Evolutionary conservation across 2,329 filamentous ascomycete genomes (phyloP).

Genomic region (Monilinia aucupariae): DNA sequence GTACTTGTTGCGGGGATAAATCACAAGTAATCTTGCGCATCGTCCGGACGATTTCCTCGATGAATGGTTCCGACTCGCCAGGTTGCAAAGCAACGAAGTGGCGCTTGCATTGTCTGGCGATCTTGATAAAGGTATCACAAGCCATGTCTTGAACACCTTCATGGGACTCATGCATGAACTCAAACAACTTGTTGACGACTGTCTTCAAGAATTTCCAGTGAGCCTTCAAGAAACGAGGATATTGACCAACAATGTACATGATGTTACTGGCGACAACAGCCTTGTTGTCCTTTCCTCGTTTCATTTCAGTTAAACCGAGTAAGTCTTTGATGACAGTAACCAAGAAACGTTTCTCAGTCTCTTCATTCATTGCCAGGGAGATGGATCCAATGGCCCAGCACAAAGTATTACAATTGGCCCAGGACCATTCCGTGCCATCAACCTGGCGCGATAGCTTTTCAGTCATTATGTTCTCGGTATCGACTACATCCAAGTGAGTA

Average conservation of each 20-base stretch:
- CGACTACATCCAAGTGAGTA: slow-evolving; percentile 93
- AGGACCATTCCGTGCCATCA: slow-evolving; percentile 94
- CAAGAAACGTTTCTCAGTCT: slow-evolving; percentile 96
- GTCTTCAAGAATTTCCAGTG: slow-evolving; percentile 99
- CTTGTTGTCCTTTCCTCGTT: slow-evolving; percentile 99
- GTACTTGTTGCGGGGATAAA: slow-evolving; percentile 90
- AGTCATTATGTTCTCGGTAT: slow-evolving; percentile 98
- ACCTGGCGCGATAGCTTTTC: slow-evolving; percentile 95
- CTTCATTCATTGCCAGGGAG: slow-evolving; percentile 97
- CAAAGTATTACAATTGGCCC: slow-evolving; percentile 98
- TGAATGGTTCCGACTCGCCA: slow-evolving; percentile 91
- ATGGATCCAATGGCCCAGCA: slow-evolving; percentile 99
- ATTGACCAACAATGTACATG: slow-evolving; percentile 99
- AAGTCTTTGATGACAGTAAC: slow-evolving; percentile 99
- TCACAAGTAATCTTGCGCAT: slow-evolving; percentile 95
- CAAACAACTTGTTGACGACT: slow-evolving; percentile 98
- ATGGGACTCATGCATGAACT: slow-evolving; percentile 99
- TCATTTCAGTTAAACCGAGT: slow-evolving; percentile 95
- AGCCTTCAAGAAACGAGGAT: slow-evolving; percentile 94
- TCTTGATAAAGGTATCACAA: slow-evolving; percentile 99
- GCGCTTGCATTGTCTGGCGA: slow-evolving; percentile 93
- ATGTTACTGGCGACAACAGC: slow-evolving; percentile 98
- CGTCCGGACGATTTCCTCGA: slow-evolving; percentile 95
- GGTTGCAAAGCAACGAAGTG: slow-evolving; percentile 96
- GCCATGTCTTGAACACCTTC: slow-evolving; percentile 99